A percentile compares a stretch with the other conserved stretches of the same genome.
Evolutionary conservation across 495 filamentous ascomycete genomes (phyloP).

Genomic region (Penicillium daleae): DNA sequence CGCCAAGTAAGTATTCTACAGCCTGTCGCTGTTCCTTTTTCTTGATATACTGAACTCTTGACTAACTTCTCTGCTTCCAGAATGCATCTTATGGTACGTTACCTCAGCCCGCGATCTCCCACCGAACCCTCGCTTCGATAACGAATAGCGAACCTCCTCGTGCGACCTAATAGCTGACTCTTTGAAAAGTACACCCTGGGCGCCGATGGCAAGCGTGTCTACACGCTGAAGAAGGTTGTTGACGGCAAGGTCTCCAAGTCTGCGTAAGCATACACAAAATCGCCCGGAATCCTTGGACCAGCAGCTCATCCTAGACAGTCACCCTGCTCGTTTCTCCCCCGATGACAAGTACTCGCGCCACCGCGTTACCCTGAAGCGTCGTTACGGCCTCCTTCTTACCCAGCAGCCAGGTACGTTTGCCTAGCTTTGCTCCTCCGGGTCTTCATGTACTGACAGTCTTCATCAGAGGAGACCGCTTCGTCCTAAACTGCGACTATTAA

Average conservation of each 20-base stretch:
- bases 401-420: slow-evolving; percentile 64
- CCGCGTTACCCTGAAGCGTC: slow-evolving; percentile 88
- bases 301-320: slow-evolving; percentile 35
- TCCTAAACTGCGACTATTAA: slow-evolving; percentile 27
- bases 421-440: background rate
- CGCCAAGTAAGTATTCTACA: slow-evolving; percentile 37
- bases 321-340: slow-evolving; percentile 95
- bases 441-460: slow-evolving; percentile 17
- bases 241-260: slow-evolving; percentile 85
- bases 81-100: slow-evolving; percentile 60
- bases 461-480: slow-evolving; percentile 36
- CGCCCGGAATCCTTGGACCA: background rate
- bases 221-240: slow-evolving; percentile 66
- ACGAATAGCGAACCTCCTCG: background rate
- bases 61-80: slow-evolving; percentile 31
- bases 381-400: slow-evolving; percentile 83
- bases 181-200: slow-evolving; percentile 71
- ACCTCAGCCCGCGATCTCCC: slow-evolving; percentile 4
- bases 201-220: slow-evolving; percentile 76
- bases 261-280: slow-evolving; percentile 46
- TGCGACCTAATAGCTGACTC: slow-evolving; percentile 16
- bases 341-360: slow-evolving; percentile 97
- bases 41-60: background rate
- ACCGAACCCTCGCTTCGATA: slow-evolving; percentile 13
- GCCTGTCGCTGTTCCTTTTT: background rate